Evolutionary conservation across 192 early-diverging fungal species (phyloP), one percentile per base, ranked within the genome.

Genomic region (Kickxella alabastrina): DNA sequence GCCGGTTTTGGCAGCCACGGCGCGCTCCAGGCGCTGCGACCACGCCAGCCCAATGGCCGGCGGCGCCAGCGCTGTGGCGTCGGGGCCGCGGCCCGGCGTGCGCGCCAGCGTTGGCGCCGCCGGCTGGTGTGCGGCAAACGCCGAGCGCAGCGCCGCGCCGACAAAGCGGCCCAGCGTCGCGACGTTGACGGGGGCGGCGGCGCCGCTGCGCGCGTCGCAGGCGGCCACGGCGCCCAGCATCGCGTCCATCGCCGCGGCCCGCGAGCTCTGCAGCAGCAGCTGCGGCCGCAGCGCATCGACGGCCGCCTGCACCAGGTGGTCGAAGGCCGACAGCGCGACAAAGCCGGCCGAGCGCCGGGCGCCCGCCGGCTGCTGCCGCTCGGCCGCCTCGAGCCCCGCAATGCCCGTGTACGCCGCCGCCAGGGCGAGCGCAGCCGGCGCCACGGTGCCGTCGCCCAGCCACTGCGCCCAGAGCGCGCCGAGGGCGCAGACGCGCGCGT

Each of bases 291-390:
- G 36, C 0, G 48, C 50, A 19, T 76, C 73, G 0, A 69, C 62
- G 10, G 53, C 66, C 0, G 66, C 61, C 40, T 76, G 73, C 36
- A 69, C 55, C 23, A 76, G 56, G 27, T 68, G 66, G 57, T 76
- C 73, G 25, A 65, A 65, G 0, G 73, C 66, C 18, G 73, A 65
- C 0, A 76, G 66, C 8, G 66, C 49, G 1, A 75, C 72, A 54
- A 75, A 75, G 0, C 72, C 72, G 5, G 59, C 52, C 44, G 57
- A 59, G 35, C 65, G 65, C 48, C 41, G 38, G 17, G 65, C 15
- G 23, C 49, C 48, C 12, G 47, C 43, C 46, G 68, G 27, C 10
- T 9, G 28, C 6, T 28, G 44, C 29, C 47, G 54, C 58, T 73
- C 59, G 12, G 47, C 36, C 9, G 44, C 24, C 43, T 62, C 64